phyloP scores from a whole-genome alignment of 2,329 filamentous ascomycete species.

The Fusarium anthophilum region DNA sequence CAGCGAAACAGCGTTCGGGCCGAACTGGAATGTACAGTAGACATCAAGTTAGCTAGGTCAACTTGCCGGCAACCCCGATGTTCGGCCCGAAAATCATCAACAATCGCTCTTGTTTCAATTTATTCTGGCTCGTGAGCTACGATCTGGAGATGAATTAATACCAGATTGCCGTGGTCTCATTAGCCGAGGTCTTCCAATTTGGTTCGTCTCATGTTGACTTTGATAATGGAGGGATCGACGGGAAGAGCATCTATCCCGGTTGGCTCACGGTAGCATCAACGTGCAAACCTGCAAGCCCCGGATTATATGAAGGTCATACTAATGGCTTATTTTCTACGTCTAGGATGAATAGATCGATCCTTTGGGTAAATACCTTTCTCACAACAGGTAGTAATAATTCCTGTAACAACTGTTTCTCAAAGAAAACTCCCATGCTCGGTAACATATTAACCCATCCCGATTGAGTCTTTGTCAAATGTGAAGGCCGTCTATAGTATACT shows the following conservation, averaged over 20 bases:
- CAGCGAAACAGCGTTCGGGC: not conserved
- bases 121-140: not conserved
- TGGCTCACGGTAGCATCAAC: not conserved
- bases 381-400: accelerated
- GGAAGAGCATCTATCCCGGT: not conserved
- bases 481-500: accelerated
- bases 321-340: accelerated
- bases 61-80: not conserved
- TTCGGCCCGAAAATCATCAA: not conserved
- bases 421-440: not conserved
- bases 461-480: accelerated
- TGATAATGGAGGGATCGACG: not conserved
- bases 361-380: not conserved
- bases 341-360: accelerated
- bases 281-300: too few relatives aligned
- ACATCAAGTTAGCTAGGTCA: not conserved
- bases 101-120: too few relatives aligned
- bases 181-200: not conserved
- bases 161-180: not conserved
- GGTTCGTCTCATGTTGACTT: accelerated
- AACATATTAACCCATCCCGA: too few relatives aligned
- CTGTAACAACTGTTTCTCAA: not conserved
- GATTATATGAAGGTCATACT: accelerated
- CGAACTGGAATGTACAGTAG: not conserved
- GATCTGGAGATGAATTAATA: not conserved